Evolutionary conservation across 371 early-diverging fungal species (phyloP).

Genomic region (Syncephalastrum monosporum): DNA sequence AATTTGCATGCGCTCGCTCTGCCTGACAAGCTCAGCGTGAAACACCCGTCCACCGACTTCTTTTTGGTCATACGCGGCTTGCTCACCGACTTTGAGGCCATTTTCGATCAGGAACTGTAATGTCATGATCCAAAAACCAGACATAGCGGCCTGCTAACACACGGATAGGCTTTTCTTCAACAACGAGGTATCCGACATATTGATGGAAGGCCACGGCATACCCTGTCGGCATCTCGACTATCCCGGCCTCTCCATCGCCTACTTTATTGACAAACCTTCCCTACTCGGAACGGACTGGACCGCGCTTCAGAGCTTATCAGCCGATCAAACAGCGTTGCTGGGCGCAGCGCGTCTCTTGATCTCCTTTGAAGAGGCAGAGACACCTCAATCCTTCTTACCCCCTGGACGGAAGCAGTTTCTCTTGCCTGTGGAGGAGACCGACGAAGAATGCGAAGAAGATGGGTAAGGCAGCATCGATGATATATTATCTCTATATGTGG

Average conservation of each 20-base stretch:
- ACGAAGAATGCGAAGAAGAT: conserved; percentile 15
- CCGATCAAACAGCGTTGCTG: no score
- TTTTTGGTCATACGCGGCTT: conserved; percentile 49
- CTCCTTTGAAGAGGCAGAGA: conserved; percentile 37
- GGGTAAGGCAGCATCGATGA: conserved; percentile 12
- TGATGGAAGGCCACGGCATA: conserved; percentile 58
- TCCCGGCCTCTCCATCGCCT: conserved; percentile 57
- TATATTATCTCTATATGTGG: no score
- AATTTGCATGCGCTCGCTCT: conserved; percentile 55
- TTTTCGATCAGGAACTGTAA: conserved; percentile 60
- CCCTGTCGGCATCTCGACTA: conserved; percentile 48
- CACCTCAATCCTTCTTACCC: conserved; percentile 27
- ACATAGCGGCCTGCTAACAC: no score
- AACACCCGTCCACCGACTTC: conserved; percentile 50
- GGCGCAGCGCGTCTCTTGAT: conserved; percentile 22
- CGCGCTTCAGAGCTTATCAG: no score
- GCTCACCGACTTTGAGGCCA: conserved; percentile 94
- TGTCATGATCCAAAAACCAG: background rate
- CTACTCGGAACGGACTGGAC: conserved; percentile 40
- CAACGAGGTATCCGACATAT: conserved; percentile 13
- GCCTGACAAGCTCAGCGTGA: conserved; percentile 52
- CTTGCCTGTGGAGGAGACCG: conserved; percentile 31
- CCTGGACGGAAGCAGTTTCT: conserved; percentile 24
- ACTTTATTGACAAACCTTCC: conserved; percentile 47
- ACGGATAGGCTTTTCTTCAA: no score